These are phyloP conservation scores for Triadica sebifera DNA, from an alignment of 345 rosid genomes.

Conservation along the genomic window DNA sequence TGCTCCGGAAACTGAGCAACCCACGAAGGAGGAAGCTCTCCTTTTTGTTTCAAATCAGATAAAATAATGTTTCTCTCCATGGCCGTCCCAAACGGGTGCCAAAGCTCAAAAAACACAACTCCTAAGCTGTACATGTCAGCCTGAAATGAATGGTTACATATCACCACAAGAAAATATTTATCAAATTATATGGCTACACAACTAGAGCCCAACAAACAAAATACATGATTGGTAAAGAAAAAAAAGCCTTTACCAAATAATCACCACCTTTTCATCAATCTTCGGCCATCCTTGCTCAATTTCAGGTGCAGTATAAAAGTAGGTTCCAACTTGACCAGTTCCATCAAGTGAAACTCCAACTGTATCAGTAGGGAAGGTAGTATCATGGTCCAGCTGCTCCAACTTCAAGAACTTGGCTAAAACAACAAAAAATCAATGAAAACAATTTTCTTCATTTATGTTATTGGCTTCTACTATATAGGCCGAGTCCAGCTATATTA, in stretches of 20 bases:
- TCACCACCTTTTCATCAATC: conserved; percentile 98
- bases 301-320: conserved; percentile 96
- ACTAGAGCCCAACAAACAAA: conserved; percentile 7
- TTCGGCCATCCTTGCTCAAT: conserved; percentile 99
- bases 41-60: conserved; percentile 79
- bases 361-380: conserved; percentile 49
- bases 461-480: background rate
- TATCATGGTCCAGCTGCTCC: conserved; percentile 90
- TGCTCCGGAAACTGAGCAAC: conserved; percentile 81
- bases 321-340: conserved; percentile 95
- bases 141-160: conserved; percentile 36
- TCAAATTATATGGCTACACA: conserved; percentile 6
- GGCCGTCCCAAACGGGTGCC: conserved; percentile 93
- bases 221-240: conserved; percentile 14
- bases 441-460: conserved; percentile 4
- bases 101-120: conserved; percentile 87
- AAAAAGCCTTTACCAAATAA: conserved; percentile 17
- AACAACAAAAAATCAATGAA: conserved; percentile 18
- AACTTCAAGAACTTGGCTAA: conserved; percentile 92
- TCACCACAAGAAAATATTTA: background rate
- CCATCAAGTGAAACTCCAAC: conserved; percentile 75
- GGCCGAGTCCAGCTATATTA: background rate
- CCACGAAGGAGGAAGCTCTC: conserved; percentile 82
- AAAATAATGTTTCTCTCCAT: conserved; percentile 82
- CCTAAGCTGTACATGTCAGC: conserved; percentile 99